Evolutionary conservation across 1,284 basidiomycete species (phyloP).

Genomic region (Meripilus lineatus): DNA sequence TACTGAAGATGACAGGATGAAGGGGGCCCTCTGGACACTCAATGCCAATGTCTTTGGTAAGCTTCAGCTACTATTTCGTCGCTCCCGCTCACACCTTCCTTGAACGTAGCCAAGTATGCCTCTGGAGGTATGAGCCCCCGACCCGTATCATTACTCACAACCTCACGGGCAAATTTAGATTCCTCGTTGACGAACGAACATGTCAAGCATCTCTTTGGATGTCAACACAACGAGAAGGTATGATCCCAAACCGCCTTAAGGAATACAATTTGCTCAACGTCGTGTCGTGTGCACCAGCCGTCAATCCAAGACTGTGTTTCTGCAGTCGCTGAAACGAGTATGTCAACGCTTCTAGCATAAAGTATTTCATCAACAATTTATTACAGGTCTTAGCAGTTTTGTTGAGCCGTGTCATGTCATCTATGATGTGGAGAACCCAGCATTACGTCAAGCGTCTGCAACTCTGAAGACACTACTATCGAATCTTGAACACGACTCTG

Average conservation of each 20-base stretch:
- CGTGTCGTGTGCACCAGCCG: constrained; percentile 34
- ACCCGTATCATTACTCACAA: background rate
- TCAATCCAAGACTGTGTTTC: constrained; percentile 65
- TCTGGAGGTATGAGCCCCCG: constrained; percentile 40
- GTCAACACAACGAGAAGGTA: constrained; percentile 70
- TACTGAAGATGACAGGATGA: constrained; percentile 84
- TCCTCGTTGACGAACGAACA: constrained; percentile 47
- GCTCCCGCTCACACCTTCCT: background rate
- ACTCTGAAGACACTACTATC: constrained; percentile 36
- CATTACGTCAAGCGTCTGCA: constrained; percentile 32
- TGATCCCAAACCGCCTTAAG: background rate
- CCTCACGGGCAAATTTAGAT: no score
- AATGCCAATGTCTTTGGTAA: constrained; percentile 58
- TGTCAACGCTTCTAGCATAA: constrained; percentile 14
- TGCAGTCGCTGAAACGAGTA: constrained; percentile 59
- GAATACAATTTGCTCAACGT: constrained; percentile 1
- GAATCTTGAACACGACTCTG: constrained; percentile 26
- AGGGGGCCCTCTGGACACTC: constrained; percentile 87
- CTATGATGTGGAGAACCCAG: constrained; percentile 44
- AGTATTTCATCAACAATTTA: background rate
- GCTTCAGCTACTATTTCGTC: constrained; percentile 9
- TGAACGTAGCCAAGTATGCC: constrained; percentile 46
- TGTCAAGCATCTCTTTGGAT: constrained; percentile 48
- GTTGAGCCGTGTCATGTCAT: constrained; percentile 55
- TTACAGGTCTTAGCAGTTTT: constrained; percentile 51